These are phyloP conservation scores for Kodamaea arcana DNA, from an alignment of 1,139 yeast species.

Conservation along the genomic window DNA sequence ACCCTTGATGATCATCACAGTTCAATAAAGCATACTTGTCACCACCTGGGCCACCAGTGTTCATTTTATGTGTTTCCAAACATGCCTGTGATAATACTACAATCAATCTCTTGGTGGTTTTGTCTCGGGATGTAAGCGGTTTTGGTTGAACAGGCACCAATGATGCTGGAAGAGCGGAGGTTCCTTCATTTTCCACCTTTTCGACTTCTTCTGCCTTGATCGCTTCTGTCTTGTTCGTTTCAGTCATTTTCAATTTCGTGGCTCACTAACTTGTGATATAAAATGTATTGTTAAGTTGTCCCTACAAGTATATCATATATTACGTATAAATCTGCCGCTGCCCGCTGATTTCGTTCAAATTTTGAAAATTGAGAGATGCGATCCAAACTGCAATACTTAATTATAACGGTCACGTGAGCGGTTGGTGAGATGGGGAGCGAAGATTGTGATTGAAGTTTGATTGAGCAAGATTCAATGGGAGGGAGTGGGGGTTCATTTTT, in stretches of 20 bases:
- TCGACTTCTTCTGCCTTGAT: no score
- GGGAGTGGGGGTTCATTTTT: no score
- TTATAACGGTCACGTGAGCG: neutral
- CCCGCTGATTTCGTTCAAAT: neutral
- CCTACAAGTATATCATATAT: slow-evolving; percentile 3
- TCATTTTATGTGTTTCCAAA: slow-evolving; percentile 87
- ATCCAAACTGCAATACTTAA: neutral
- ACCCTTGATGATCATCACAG: slow-evolving; percentile 98
- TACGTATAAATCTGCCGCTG: neutral
- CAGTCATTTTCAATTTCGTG: slow-evolving; percentile 4
- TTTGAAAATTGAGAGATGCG: neutral
- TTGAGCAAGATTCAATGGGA: no score
- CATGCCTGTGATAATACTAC: slow-evolving; percentile 95
- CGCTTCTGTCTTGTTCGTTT: slow-evolving; percentile 6
- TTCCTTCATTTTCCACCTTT: slow-evolving; percentile 25
- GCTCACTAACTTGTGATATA: neutral
- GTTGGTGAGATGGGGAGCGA: neutral
- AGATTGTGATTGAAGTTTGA: no score
- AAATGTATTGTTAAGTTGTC: neutral
- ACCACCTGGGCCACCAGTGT: slow-evolving; percentile 70
- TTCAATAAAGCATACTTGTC: slow-evolving; percentile 89
- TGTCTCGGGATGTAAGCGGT: slow-evolving; percentile 78
- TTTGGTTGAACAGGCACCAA: slow-evolving; percentile 83
- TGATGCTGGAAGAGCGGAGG: slow-evolving; percentile 56
- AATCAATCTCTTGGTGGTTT: slow-evolving; percentile 75